phyloP scores from a whole-genome alignment of 768 basidiomycete genomes.

The Dioszegia aurantiaca region DNA sequence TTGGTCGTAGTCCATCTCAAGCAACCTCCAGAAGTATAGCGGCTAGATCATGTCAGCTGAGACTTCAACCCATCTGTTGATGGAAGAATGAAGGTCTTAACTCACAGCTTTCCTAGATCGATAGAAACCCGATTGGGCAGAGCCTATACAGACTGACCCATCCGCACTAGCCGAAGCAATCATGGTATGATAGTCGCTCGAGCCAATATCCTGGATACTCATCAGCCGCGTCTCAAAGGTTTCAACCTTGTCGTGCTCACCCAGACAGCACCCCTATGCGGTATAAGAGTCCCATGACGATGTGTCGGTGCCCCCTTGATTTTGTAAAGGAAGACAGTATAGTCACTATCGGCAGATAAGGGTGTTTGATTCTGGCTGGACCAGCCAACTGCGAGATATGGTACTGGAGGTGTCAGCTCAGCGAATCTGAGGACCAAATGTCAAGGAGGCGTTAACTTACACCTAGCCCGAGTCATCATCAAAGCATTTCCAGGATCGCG shows the following conservation, averaged over 20 bases:
- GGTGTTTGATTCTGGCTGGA: slow-evolving; percentile 26
- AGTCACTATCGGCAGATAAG: slow-evolving; percentile 28
- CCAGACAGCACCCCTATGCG: slow-evolving; percentile 69
- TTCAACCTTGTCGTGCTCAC: slow-evolving; percentile 55
- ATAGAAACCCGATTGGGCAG: slow-evolving; percentile 26
- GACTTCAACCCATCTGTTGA: slow-evolving; percentile 57
- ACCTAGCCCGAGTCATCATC: slow-evolving; percentile 26
- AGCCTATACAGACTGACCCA: slow-evolving; percentile 57
- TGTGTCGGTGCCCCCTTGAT: slow-evolving; percentile 12
- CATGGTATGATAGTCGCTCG: slow-evolving; percentile 79
- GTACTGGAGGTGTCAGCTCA: slow-evolving; percentile 24
- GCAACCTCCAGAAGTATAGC: slow-evolving; percentile 57
- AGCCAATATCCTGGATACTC: slow-evolving; percentile 18
- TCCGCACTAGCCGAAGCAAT: slow-evolving; percentile 78
- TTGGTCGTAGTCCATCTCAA: slow-evolving; percentile 81
- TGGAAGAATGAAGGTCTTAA: neutral
- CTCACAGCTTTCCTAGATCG: slow-evolving; percentile 26
- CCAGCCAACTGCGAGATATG: slow-evolving; percentile 33
- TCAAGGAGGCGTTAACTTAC: slow-evolving; percentile 20
- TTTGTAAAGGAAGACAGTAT: slow-evolving; percentile 21
- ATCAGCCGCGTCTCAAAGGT: neutral
- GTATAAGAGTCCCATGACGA: slow-evolving; percentile 1
- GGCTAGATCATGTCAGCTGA: slow-evolving; percentile 15
- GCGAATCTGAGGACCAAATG: neutral
- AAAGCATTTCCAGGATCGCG: slow-evolving; percentile 27